phyloP scores from a whole-genome alignment of 2,329 filamentous ascomycete species.

The Fusarium marasasianum region DNA sequence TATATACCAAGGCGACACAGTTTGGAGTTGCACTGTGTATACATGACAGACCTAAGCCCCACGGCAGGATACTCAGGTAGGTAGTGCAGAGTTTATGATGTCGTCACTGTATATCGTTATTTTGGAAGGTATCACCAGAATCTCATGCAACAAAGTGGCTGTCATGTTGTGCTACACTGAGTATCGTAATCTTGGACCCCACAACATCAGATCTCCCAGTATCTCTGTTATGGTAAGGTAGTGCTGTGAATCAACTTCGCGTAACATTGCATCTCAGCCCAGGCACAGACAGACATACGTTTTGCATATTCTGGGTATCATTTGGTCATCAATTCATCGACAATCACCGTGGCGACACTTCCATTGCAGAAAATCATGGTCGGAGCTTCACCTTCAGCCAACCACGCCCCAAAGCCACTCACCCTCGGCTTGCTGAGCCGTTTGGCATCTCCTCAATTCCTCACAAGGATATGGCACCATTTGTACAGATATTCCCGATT shows the following conservation, averaged over 20 bases:
- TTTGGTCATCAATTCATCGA: not conserved
- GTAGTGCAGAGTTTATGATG: not conserved
- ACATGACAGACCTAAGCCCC: not conserved
- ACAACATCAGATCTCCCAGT: slow-evolving; percentile 21
- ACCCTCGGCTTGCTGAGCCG: slow-evolving; percentile 25
- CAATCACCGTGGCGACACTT: slow-evolving; percentile 6
- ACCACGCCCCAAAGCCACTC: slow-evolving; percentile 29
- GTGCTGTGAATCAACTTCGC: not conserved
- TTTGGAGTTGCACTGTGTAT: not conserved
- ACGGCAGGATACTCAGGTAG: not conserved
- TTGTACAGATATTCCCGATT: slow-evolving; percentile 28
- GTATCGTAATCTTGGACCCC: slow-evolving; percentile 14
- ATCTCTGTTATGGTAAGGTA: not conserved
- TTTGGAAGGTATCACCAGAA: slow-evolving; percentile 8
- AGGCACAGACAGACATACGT: slow-evolving; percentile 15
- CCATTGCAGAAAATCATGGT: not conserved
- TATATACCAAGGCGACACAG: not conserved
- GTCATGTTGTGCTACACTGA: slow-evolving; percentile 10
- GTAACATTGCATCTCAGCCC: slow-evolving; percentile 30
- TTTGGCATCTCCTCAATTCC: slow-evolving; percentile 27
- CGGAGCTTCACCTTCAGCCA: slow-evolving; percentile 11
- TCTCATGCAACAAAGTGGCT: not conserved
- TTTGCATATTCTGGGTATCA: slow-evolving; percentile 14
- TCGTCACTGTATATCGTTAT: slow-evolving; percentile 1
- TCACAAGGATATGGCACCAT: slow-evolving; percentile 24